These are phyloP conservation scores for Plantago ovata DNA, from an alignment of 257 asterid genomes.

Conservation along the genomic window DNA sequence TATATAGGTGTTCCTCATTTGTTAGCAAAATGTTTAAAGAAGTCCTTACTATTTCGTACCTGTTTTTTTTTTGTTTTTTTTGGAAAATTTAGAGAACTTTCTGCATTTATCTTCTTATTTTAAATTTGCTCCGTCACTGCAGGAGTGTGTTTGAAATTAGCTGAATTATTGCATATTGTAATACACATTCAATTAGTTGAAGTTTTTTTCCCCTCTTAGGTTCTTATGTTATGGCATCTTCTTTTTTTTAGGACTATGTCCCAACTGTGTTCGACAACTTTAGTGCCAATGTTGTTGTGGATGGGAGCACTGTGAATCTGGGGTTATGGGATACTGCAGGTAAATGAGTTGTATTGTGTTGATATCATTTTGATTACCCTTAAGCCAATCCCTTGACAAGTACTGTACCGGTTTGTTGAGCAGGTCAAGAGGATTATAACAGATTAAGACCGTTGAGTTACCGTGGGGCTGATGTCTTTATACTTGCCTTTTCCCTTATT, in stretches of 20 bases:
- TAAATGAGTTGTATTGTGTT: constrained; percentile 17
- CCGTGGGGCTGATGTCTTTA: constrained; percentile 93
- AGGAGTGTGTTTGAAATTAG: too few relatives aligned
- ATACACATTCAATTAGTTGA: too few relatives aligned
- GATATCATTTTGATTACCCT: not conserved
- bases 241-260: constrained; percentile 92
- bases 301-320: constrained; percentile 77
- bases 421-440: constrained; percentile 93
- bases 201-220: not conserved
- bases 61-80: too few relatives aligned
- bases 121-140: too few relatives aligned
- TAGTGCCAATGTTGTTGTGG: constrained; percentile 84
- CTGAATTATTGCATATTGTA: too few relatives aligned
- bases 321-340: constrained; percentile 97
- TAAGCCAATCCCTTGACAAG: constrained; percentile 16
- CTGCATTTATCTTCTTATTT: too few relatives aligned
- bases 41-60: too few relatives aligned
- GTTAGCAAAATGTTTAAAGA: too few relatives aligned
- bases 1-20: too few relatives aligned
- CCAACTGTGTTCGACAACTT: constrained; percentile 93
- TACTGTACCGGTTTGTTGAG: constrained; percentile 11
- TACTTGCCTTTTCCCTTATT: constrained; percentile 85
- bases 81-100: too few relatives aligned
- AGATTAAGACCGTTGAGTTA: constrained; percentile 86
- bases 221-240: not conserved